Evolutionary conservation across 257 asterid genomes (phyloP).

Genomic region (Jasminum sambac): DNA sequence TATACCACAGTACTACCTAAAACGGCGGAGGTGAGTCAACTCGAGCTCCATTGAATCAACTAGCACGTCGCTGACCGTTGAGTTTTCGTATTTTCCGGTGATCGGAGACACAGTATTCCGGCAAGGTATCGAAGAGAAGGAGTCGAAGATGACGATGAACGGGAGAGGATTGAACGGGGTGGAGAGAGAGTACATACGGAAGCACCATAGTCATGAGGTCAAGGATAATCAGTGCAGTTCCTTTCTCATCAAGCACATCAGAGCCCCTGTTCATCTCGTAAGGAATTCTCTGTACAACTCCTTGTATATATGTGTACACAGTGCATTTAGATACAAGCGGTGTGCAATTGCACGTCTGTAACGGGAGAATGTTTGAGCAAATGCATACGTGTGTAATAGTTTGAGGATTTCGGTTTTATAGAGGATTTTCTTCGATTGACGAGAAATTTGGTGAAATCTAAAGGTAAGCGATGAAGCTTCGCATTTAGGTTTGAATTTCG

Average conservation of each 20-base stretch:
- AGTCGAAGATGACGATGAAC: slow-evolving; percentile 33
- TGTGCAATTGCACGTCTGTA: background rate
- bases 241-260: slow-evolving; percentile 59
- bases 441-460: background rate
- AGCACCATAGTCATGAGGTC: slow-evolving; percentile 57
- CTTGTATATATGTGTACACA: background rate
- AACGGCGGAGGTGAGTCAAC: slow-evolving; percentile 22
- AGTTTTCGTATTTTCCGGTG: slow-evolving; percentile 8
- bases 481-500: slow-evolving; percentile 6
- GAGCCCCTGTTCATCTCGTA: slow-evolving; percentile 76
- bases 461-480: background rate
- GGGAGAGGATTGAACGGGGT: slow-evolving; percentile 46
- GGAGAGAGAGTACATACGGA: slow-evolving; percentile 50
- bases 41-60: slow-evolving; percentile 33
- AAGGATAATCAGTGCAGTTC: slow-evolving; percentile 69
- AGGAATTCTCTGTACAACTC: background rate
- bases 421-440: slow-evolving; percentile 6
- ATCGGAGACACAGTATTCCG: slow-evolving; percentile 22
- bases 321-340: background rate
- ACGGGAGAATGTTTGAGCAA: background rate
- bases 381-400: background rate
- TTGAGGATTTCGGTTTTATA: background rate
- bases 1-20: slow-evolving; percentile 4
- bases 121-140: background rate
- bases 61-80: slow-evolving; percentile 12